Base-by-base conservation (phyloP, 2,329 filamentous ascomycete genomes). In the Anthostomella pinea region DNA sequence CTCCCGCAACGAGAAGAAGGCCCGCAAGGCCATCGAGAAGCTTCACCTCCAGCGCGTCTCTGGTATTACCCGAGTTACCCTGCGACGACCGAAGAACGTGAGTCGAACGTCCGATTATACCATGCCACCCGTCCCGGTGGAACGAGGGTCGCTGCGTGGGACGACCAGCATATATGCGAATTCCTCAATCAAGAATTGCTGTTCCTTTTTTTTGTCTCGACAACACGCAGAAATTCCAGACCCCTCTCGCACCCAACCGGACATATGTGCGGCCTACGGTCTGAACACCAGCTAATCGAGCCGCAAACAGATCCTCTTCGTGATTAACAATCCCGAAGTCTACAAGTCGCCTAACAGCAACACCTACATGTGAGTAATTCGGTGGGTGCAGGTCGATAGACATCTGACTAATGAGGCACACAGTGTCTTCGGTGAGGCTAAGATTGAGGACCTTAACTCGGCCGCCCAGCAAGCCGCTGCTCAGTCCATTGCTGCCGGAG, bases 1-100 rank as follows among this genome's bases (percentile, higher is more conserved):
- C 81, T 95, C 88, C 65, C 89, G 93, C 70, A 97, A 97, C 76
- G 93, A 98, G 85, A 98, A 98, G 87, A 98, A 98, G 84, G 94
- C 93, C 60, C 85, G 93, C 74, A 98, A 98, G 82, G 89, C 90
- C 63, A 95, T 98, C 67, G 87, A 89, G 70, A 98, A 98, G 83
- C 83, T 97, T 64, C 90, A 95, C 66, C 77, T 98, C 66, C 93
- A 88, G 79, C 89, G 91, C 64, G 85, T 98, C 56, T 85, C 87
- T 62, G 94, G 93, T 66, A 98, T 98, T 72, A 98, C 93, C 62
- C 85, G 93, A 65, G 94, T 98, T 60, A 98, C 94, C 54, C 83
- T 98, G 64, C 87, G 93, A 72, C 81, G 94, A 70, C 94, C 94
- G 60, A 98, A 98, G 83, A 96, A 96, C 76, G 91, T 96, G 76